Evolutionary conservation across 2,329 filamentous ascomycete genomes (phyloP).

Genomic region (Aureobasidium melanogenum): DNA sequence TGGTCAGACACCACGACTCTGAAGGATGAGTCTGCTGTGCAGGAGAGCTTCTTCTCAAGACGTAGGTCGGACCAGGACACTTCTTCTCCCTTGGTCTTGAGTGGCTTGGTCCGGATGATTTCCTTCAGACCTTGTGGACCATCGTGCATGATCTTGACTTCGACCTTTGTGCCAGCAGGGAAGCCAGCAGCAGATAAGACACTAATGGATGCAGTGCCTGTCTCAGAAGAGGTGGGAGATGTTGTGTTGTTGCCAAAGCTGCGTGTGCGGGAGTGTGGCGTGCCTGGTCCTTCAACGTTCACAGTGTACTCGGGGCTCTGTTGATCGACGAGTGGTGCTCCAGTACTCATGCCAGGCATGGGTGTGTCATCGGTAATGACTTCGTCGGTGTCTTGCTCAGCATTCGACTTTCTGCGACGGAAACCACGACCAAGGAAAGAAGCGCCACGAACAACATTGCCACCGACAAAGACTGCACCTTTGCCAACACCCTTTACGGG

Average conservation of each 20-base stretch:
- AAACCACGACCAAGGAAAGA: slow-evolving; percentile 85
- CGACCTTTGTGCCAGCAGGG: slow-evolving; percentile 34
- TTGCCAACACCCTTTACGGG: slow-evolving; percentile 89
- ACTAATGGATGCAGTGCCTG: slow-evolving; percentile 71
- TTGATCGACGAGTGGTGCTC: not conserved
- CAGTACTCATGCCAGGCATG: not conserved
- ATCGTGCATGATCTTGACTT: slow-evolving; percentile 26
- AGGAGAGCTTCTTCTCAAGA: slow-evolving; percentile 61
- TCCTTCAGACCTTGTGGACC: slow-evolving; percentile 59
- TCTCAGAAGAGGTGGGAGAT: slow-evolving; percentile 41
- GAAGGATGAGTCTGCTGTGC: slow-evolving; percentile 77
- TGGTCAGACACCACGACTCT: slow-evolving; percentile 79
- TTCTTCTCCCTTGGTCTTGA: slow-evolving; percentile 60
- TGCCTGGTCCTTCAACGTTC: slow-evolving; percentile 17
- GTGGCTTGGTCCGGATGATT: slow-evolving; percentile 85
- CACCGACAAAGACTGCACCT: slow-evolving; percentile 61
- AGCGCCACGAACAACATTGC: slow-evolving; percentile 78
- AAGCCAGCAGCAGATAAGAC: slow-evolving; percentile 72
- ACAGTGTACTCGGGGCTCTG: not conserved
- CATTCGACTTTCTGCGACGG: slow-evolving; percentile 52
- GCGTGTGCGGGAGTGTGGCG: slow-evolving; percentile 37
- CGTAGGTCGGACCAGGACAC: slow-evolving; percentile 62
- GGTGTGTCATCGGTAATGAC: slow-evolving; percentile 17
- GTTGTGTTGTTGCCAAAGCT: slow-evolving; percentile 32
- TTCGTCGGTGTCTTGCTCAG: slow-evolving; percentile 5